Evolutionary conservation across 768 basidiomycete species (phyloP), one percentile per base, ranked within the genome.

Genomic region (Leccinum fibrillosum): DNA sequence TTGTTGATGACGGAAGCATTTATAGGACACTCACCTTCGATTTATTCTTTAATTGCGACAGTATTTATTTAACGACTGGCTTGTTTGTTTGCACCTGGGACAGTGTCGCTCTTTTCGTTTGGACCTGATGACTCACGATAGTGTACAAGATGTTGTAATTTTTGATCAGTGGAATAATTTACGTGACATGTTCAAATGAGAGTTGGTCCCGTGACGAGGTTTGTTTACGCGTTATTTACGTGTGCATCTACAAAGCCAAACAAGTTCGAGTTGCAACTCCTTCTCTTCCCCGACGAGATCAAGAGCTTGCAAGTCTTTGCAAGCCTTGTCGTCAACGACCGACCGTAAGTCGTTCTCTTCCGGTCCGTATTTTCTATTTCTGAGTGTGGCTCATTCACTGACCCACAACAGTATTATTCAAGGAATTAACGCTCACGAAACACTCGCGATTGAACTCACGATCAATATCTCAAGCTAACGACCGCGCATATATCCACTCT

Each of bases 151-250:
- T 47, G 48, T 19, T 52, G 52, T 63, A 62, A 56, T 64, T 15
- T 19, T 9, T 37, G 35, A 37, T 8, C 8, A 8, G 15, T 17
- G 15, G 13, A 48, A 37, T 42, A 30, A 5, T 44, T n/a, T 44
- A 44, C 19, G 6, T 39, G 17, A 44, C 7, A 44, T 44, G 19
- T 23, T 19, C 21, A 11, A 34, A 55, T 44, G 39, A 48, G 25
- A 19, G 8, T 45, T 47, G 55, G 53, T 69, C 69, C 30, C 69
- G 68, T 68, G 66, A 49, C 62, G 61, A 21, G 63, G 55, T 54
- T 62, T 74, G 44, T 74, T 72, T 71, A 67, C 72, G 71, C 53
- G 71, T 67, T 74, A 45, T 72, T 72, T 72, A 52, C 23, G 2
- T 8, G 1, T 30, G 19, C 28, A 9, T 62, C 70, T 62, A 74